These are phyloP conservation scores for Streptanthus diversifolius DNA, from an alignment of 345 rosid genomes.

Conservation along the genomic window DNA sequence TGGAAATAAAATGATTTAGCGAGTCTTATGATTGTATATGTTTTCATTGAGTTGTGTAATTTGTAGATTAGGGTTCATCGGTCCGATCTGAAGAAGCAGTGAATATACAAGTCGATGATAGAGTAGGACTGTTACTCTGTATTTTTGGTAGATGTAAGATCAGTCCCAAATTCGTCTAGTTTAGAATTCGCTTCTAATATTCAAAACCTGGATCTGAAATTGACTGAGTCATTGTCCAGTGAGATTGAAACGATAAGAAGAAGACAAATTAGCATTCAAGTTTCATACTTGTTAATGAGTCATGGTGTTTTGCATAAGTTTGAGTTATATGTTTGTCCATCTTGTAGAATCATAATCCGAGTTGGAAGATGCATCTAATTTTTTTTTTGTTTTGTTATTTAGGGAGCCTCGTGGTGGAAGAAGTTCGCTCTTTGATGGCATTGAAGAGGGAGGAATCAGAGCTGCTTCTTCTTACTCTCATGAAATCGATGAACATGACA, in stretches of 20 bases:
- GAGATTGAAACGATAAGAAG: not conserved
- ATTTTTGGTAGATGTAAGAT: not conserved
- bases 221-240: not conserved
- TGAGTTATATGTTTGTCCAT: not conserved
- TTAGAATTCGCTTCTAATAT: not conserved
- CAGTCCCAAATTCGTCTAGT: not conserved
- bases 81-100: constrained; percentile 20
- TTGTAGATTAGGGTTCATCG: constrained; percentile 1
- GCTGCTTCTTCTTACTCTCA: constrained; percentile 78
- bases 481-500: constrained; percentile 91
- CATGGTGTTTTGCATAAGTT: constrained; percentile 1
- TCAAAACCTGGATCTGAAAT: not conserved
- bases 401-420: constrained; percentile 75
- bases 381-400: not conserved
- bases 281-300: not conserved
- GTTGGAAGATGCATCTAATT: not conserved
- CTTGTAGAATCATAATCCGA: not conserved
- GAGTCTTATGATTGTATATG: not conserved
- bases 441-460: constrained; percentile 96
- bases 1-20: not conserved
- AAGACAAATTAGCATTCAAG: not conserved
- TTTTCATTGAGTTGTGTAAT: not conserved
- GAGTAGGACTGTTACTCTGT: constrained; percentile 12
- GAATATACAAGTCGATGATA: not conserved
- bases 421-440: constrained; percentile 80